Base-by-base conservation (phyloP, 148 eudicot genomes). In the Camellia lanceoleosa region DNA sequence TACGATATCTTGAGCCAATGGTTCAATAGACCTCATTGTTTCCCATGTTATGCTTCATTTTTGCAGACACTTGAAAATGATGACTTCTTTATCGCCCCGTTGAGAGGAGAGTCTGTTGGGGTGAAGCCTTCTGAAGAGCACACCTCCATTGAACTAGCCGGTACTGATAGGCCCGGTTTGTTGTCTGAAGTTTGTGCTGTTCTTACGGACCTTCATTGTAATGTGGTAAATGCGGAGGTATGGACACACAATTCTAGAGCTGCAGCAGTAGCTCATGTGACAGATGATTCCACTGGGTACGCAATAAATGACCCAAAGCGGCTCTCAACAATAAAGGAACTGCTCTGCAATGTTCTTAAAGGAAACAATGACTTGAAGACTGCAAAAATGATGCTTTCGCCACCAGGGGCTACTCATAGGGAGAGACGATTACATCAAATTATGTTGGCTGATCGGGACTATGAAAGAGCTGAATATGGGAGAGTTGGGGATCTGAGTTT, bases 211-310 rank as follows among this genome's bases (percentile, higher is more conserved):
- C 94, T 91, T 58, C 86, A 80, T 81, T 93, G 94, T 71, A 91
- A 91, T 47, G 92, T 93, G 54, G 93, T 90, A 5, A 88, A 84
- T 78, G 97, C 94, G 2, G 94, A 91, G 86, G 88, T 93, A 83
- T 95, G 98, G 98, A 95, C 98, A 3, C 98, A 95, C 83, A 95
- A 90, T 79, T 83, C 91, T 43, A 88, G 98, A 65, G 94, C 92
- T 41, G 97, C 98, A 69, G 95, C 96, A 2, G 96, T 95, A 42
- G 91, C 93, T 58, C 89, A 88, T 62, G 94, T 95, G 60, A 93
- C 92, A 12, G 96, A 93, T 82, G 81, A 74, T 38, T 82, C 87
- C 4, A 87, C 90, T 7, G 84, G 89, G 5, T 78, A 79, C 23
- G 92, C 96, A 9, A 84, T 93, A 52, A 76, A 87, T 71, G 97